A percentile compares a stretch with the other conserved stretches of the same genome.
Evolutionary conservation across 176 grass and related monocot species (phyloP).

Genomic region (Carex myosuroides): DNA sequence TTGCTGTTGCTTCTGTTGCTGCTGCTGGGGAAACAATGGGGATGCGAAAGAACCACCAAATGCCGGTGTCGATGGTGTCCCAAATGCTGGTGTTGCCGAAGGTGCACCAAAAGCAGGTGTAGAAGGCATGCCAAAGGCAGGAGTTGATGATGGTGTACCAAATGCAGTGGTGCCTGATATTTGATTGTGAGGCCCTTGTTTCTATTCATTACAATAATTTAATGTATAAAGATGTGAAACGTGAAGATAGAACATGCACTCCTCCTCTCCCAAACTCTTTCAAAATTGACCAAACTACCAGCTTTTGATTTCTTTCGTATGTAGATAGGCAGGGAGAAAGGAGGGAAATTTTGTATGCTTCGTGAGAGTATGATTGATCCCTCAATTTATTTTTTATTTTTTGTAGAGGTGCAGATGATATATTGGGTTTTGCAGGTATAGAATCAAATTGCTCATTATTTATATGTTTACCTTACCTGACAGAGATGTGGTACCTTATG

Average conservation of each 20-base stretch:
- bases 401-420: not conserved
- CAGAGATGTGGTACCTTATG: not conserved
- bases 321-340: not conserved
- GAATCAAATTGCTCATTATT: not conserved
- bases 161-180: conserved; percentile 15
- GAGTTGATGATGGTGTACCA: conserved; percentile 27
- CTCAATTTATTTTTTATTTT: not conserved
- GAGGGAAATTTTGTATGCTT: not conserved
- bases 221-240: not conserved
- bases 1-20: conserved; percentile 28
- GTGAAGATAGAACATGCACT: not conserved
- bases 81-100: conserved; percentile 30
- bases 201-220: not conserved
- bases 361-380: not conserved
- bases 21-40: conserved; percentile 34
- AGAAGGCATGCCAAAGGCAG: conserved; percentile 25
- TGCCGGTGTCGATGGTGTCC: conserved; percentile 21
- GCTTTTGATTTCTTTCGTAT: not conserved
- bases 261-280: not conserved
- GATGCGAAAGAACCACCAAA: conserved; percentile 6
- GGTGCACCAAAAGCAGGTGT: conserved; percentile 24
- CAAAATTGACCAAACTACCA: not conserved
- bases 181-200: not conserved
- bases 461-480: not conserved
- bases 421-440: not conserved